phyloP scores from a whole-genome alignment of 1,284 basidiomycete genomes.

The Fistulinella cinereoalba region DNA sequence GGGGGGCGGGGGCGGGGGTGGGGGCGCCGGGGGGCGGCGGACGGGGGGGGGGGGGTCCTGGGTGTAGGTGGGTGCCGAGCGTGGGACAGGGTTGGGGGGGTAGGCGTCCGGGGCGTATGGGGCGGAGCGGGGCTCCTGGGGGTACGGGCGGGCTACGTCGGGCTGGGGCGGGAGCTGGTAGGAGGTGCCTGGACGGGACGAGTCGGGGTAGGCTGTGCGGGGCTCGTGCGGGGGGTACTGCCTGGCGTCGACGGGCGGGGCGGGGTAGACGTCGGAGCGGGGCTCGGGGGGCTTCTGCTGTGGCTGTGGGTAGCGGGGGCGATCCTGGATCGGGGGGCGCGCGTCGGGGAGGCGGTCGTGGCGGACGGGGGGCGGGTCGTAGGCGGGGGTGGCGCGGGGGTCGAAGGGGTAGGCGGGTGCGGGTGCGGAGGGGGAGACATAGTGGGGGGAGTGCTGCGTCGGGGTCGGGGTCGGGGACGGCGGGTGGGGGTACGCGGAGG shows the following conservation, averaged over 20 bases:
- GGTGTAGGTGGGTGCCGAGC: no score
- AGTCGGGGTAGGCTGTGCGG: constrained; percentile 20
- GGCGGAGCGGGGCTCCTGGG: constrained; percentile 19
- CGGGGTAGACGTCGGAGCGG: constrained; percentile 22
- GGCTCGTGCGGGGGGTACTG: constrained; percentile 28
- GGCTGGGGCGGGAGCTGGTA: constrained; percentile 18
- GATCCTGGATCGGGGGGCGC: constrained; percentile 23
- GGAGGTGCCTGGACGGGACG: constrained; percentile 23
- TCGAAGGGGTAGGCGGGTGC: constrained; percentile 22
- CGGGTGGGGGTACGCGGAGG: constrained; percentile 29
- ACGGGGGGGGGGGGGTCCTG: no score
- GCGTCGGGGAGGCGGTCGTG: constrained; percentile 18
- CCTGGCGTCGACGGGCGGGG: constrained; percentile 20
- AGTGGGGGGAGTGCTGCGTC: constrained; percentile 26
- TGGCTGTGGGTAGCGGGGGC: constrained; percentile 19
- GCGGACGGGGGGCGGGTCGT: constrained; percentile 16
- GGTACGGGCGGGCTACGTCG: constrained; percentile 20
- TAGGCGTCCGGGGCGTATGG: constrained; percentile 29
- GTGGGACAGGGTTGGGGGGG: constrained; percentile 22
- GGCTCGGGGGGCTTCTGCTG: constrained; percentile 24
- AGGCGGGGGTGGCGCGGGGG: constrained; percentile 17
- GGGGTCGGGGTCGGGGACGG: constrained; percentile 31
- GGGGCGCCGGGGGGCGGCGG: no score
- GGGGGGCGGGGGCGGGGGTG: no score
- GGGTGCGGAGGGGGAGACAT: constrained; percentile 23